Base-by-base conservation (phyloP, 2,329 filamentous ascomycete genomes). In the Didymella pinodella region DNA sequence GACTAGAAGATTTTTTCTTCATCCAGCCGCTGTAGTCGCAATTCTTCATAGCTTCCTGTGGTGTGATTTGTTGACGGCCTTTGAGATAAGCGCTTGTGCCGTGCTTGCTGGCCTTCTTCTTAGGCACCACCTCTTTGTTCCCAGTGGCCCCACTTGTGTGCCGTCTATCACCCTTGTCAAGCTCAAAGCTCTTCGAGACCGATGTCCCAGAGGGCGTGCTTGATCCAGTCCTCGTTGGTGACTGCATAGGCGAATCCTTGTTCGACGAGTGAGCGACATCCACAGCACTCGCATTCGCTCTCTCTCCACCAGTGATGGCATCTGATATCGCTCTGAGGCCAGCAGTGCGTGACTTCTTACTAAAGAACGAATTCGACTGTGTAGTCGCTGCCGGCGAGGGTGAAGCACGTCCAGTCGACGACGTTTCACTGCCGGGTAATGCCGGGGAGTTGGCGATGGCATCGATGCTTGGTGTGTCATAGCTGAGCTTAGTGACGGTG, bases 1-100 rank as follows among this genome's bases (percentile, higher is more conserved):
- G 83, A 71, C 94, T 95, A 1, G 92, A 94, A 59, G 92, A 97
- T 78, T 96, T 93, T 84, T 99, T 99, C 83, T 95, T 98, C 95
- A 99, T 99, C 95, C 95, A 99, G 1, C 95, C 95, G 70, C 90
- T 94, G 76, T 97, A 98, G 73, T 99, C 94, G 54, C 92, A 94
- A 61, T 87, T 88, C 62, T 88, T 81, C 78, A 97, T 95, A 61
- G 94, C 93, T 73, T 97, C 92, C 54, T 88, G 83, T 0, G 95
- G 95, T 0, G 86, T 81, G 60, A 94, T 90, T 77, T 93, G 93
- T 67, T 91, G 85, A 40, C 98, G 80, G 0, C 95, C 95, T 29
- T 91, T 89, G 18, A 89, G 91, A 77, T 98, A 99, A 0, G 95
- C 95, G 71, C 93, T 97, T 0, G 95, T 99, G 57, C 92, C 89